Evolutionary conservation across 257 asterid genomes (phyloP).

Genomic region (Solanum habrochaites): DNA sequence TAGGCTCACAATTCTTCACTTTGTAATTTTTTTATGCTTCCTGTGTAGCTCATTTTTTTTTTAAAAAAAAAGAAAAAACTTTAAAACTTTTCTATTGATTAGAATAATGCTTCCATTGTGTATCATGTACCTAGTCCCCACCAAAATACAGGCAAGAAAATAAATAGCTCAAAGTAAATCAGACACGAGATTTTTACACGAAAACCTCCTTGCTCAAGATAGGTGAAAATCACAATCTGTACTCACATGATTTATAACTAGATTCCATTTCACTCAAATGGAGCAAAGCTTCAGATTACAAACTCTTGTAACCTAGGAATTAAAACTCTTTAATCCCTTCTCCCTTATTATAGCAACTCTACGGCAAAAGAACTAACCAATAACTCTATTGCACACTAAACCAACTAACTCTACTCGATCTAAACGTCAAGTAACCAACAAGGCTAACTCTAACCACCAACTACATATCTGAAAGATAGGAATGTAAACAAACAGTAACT

Average conservation of each 20-base stretch:
- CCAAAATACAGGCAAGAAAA: background rate
- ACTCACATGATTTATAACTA: background rate
- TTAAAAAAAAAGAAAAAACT: rapidly evolving
- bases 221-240: background rate
- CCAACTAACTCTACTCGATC: background rate
- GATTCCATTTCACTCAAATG: background rate
- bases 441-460: background rate
- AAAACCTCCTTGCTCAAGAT: background rate
- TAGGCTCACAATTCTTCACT: rapidly evolving
- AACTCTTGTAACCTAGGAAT: too few relatives aligned
- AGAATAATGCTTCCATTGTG: background rate
- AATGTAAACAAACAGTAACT: background rate
- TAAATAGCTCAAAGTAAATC: background rate
- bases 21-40: background rate
- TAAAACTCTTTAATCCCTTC: background rate
- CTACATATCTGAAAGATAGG: background rate
- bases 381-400: background rate
- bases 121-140: rapidly evolving
- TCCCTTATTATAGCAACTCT: background rate
- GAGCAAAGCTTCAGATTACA: background rate
- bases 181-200: background rate
- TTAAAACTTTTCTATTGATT: too few relatives aligned
- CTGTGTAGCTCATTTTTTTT: too few relatives aligned
- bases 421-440: background rate
- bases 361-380: background rate